Evolutionary conservation across 2,329 filamentous ascomycete genomes (phyloP), one percentile per base, ranked within the genome.

Genomic region (Aphanocladium album): DNA sequence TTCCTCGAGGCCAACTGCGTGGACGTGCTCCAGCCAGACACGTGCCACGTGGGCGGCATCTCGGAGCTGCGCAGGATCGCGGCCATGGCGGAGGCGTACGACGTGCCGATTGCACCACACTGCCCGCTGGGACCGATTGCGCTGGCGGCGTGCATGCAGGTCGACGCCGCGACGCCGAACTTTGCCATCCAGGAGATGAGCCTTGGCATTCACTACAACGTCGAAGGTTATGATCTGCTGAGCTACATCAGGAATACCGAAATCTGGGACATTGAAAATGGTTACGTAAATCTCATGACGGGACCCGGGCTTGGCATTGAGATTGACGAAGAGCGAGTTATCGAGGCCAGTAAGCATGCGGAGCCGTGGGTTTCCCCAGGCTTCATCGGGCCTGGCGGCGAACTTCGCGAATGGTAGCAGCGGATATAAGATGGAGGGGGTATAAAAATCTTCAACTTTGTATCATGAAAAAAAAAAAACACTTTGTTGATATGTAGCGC

Each of bases 161-260:
- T 91, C 1, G 86, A 84, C 25, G 77, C 82, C 21, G 76, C 74
- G 11, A 83, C 76, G 21, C 80, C 80, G 21, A 91, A 88, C 71
- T 91, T 89, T 69, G 83, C 81, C 0, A 91, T 92, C 35, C 85
- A 90, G 68, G 89, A 92, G 72, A 91, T 91, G 89, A 88, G 85
- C 57, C 68, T 91, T 33, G 89, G 89, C 0, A 92, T 93, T 66
- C 90, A 93, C 70, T 93, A 92, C 69, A 93, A 93, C 66, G 82
- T 80, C 0, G 86, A 83, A 1, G 79, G 83, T 2, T 79, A 85
- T 65, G 88, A 90, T 69, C 75, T 90, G 59, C 82, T 82, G 14
- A 88, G 82, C 27, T 91, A 91, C 68, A 77, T 86, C 2, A 83
- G 82, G 67, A 83, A 90, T 65, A 79, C 84, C 0, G 80, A 82